phyloP scores from a whole-genome alignment of 768 basidiomycete species.

The Ramaria sp. region DNA sequence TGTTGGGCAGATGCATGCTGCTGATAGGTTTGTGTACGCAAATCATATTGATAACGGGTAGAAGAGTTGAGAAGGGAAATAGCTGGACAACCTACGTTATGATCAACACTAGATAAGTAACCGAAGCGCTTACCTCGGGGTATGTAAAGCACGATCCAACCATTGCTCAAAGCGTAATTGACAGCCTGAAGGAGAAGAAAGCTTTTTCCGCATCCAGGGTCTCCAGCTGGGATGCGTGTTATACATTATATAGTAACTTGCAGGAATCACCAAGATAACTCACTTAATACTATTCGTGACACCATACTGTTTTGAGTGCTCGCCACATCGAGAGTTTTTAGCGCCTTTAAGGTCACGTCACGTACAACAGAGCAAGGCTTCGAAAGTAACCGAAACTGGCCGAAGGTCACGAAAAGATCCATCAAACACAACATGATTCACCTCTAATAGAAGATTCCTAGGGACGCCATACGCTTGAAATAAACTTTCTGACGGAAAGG shows the following conservation, averaged over 20 bases:
- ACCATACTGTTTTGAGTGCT: constrained; percentile 36
- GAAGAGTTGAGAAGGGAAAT: constrained; percentile 63
- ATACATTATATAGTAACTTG: background rate
- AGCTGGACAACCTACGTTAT: constrained; percentile 26
- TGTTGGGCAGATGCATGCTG: constrained; percentile 58
- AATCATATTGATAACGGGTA: constrained; percentile 60
- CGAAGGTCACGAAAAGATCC: background rate
- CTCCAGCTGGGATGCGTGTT: constrained; percentile 44
- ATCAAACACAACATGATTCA: constrained; percentile 22
- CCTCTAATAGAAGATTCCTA: constrained; percentile 59
- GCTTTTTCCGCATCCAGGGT: constrained; percentile 72
- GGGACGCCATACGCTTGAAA: constrained; percentile 65
- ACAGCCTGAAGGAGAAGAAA: constrained; percentile 68
- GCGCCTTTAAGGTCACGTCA: constrained; percentile 45
- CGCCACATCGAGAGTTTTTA: constrained; percentile 42
- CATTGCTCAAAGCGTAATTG: constrained; percentile 47
- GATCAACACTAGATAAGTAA: constrained; percentile 11
- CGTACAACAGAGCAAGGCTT: constrained; percentile 66
- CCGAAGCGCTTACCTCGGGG: constrained; percentile 48
- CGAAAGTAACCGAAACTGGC: constrained; percentile 58
- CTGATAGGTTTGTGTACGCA: constrained; percentile 64
- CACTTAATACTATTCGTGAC: constrained; percentile 55
- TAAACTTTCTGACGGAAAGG: constrained; percentile 14
- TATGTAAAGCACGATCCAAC: constrained; percentile 80
- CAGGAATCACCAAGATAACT: constrained; percentile 18